Base-by-base conservation (phyloP, 2,329 filamentous ascomycete genomes). In the Xylariaceae sp. region DNA sequence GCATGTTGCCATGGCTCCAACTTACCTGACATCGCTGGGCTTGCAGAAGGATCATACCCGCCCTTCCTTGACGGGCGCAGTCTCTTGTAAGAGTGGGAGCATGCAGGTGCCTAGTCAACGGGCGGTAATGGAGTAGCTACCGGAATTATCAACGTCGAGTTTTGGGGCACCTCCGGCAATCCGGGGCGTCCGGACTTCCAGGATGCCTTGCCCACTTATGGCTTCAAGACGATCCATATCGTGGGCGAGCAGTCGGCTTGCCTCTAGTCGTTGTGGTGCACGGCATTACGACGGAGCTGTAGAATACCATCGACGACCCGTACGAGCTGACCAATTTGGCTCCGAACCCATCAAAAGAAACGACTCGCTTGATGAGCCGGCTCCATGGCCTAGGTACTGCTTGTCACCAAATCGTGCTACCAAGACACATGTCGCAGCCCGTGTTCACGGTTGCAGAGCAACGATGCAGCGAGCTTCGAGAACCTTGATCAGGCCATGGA, bases 251-350 rank as follows among this genome's bases (percentile, higher is more conserved):
- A 16, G 9, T 8, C 8, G 31, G 9, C 31, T 8, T 61, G 45
- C 41, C 39, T 59, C 37, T 63, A 51, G 38, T 41, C 48, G 6
- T 41, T 43, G 9, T 63, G 59, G 60, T 63, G 59, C 43, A 49
- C 28, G 48, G 51, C 35, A 51, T 59, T 26, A 49, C 45, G 57
- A 64, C 31, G 31, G 31, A 34, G 48, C 48, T 62, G 9, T 62
- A 63, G 45, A 52, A 60, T 44, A 61, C 56, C 3, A 39, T 38
- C 3, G 34, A 31, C 9, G 37, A 43, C 19, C 41, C 41, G 17
- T 39, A 39, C 22, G 31, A 34, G 31, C 31, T 34, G 31, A 46
- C 26, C 30, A 46, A 30, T 16, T 16, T 34, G 31, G 31, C 31
- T 8, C 16, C 17, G 9, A 34, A 34, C 31, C 9, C 31, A 8